These are phyloP conservation scores for Diplotaxis tenuifolia DNA, from an alignment of 345 rosid genomes.

Conservation along the genomic window DNA sequence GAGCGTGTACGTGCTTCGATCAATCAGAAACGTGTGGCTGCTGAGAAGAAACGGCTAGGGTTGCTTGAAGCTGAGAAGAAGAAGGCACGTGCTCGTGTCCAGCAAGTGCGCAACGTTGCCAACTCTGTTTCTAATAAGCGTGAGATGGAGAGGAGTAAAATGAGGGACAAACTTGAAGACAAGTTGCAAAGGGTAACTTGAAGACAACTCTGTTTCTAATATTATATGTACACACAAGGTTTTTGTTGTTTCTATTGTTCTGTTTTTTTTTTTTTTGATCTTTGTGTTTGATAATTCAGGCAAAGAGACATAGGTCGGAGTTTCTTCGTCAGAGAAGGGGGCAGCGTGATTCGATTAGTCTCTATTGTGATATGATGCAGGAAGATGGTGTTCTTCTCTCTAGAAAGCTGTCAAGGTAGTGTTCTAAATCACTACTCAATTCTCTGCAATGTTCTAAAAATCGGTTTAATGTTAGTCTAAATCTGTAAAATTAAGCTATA, in stretches of 20 bases:
- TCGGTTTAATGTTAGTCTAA: too few species aligned
- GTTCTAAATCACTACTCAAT: not conserved
- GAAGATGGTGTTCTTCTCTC: conserved; percentile 81
- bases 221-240: not conserved
- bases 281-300: conserved; percentile 44
- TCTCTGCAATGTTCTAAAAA: too few species aligned
- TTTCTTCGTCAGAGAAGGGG: conserved; percentile 82
- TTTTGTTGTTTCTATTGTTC: not conserved
- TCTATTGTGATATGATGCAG: conserved; percentile 52
- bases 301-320: conserved; percentile 85
- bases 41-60: conserved; percentile 86
- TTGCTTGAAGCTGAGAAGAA: conserved; percentile 87
- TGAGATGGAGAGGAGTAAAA: conserved; percentile 83
- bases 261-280: conserved; percentile 14
- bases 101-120: conserved; percentile 72
- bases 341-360: conserved; percentile 49
- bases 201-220: too few species aligned
- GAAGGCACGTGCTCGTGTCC: conserved; percentile 74
- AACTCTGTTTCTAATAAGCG: conserved; percentile 71
- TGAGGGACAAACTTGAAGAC: conserved; percentile 82
- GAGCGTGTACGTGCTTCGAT: conserved; percentile 78
- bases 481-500: too few species aligned
- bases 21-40: conserved; percentile 84
- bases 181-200: conserved; percentile 77
- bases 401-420: conserved; percentile 72